Base-by-base conservation (phyloP, 495 filamentous ascomycete genomes). In the Hyaloscypha variabilis region DNA sequence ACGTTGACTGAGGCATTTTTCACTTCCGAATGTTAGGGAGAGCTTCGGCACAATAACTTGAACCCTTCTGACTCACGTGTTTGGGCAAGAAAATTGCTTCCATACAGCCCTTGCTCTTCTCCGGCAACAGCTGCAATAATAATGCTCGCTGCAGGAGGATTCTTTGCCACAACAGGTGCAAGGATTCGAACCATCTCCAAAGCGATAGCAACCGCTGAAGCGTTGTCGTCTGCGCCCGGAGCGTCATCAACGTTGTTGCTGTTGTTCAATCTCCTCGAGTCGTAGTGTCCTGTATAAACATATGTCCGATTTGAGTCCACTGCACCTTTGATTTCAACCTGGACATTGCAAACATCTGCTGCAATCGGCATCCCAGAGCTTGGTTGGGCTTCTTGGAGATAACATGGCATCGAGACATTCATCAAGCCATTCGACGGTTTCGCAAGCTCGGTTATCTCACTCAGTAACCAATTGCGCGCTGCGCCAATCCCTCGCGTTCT, bases 141-240 rank as follows among this genome's bases (percentile, higher is more conserved):
- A 62, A 85, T 79, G 39, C 79, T 84, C 10, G 80, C 75, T 55
- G 73, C 74, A 5, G 81, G 81, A 64, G 53, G 52, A 36, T 34
- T 53, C 49, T 63, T 58, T 23, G 36, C 25, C 6, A 64, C 24
- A 21, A 58, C 2, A 5, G 49, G 62, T 6, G 54, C 42, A 52
- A 46, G 63, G 29, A 62, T 52, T 2, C 54, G 11, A 34, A 51
- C 23, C 19, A 66, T 25, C 19, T 58, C 42, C 25, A 46, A 30
- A 14, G 30, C 59, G 57, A 61, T 61, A 39, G 75, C 69, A 0
- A 77, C 75, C 0, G 74, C 75, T 1, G 75, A 77, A 8, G 79
- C 82, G 67, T 85, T 79, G 58, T 85, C 82, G 65, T 85, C 79
- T 2, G 82, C 80, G 5, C 82, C 82, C 1, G 82, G 82, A 2